Percentiles rank a stretch among this genome's conserved stretches.
These are phyloP conservation scores for Lagenaria siceraria DNA, from an alignment of 306 rosid species.

Conservation along the genomic window DNA sequence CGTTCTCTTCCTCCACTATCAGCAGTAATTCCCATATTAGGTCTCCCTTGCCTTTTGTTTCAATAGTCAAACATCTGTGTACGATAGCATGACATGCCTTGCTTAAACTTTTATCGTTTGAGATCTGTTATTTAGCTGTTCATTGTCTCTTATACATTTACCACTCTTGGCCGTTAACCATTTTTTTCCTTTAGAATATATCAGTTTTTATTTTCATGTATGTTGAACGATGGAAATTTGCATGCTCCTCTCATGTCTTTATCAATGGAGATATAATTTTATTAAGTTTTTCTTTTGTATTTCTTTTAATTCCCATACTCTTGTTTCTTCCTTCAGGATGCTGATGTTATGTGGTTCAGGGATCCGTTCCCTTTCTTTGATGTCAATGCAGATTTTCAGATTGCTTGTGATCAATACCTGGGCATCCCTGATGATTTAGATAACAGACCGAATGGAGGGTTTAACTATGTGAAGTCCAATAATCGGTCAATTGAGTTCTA, in stretches of 20 bases:
- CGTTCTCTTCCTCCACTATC: background rate
- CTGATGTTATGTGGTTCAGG: slow-evolving; percentile 96
- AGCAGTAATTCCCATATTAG: background rate
- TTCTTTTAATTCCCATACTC: slow-evolving; percentile 3
- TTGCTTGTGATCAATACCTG: slow-evolving; percentile 79
- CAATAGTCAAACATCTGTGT: background rate
- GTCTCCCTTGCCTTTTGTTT: background rate
- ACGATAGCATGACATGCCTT: background rate
- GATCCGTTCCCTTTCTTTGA: slow-evolving; percentile 75
- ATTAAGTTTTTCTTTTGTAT: background rate
- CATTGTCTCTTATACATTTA: background rate
- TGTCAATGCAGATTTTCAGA: slow-evolving; percentile 71
- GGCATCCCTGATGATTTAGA: slow-evolving; percentile 50
- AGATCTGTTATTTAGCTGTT: background rate
- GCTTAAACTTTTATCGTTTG: background rate
- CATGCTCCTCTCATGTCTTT: background rate
- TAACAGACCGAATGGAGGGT: slow-evolving; percentile 92
- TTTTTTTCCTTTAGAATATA: background rate
- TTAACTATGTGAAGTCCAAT: slow-evolving; percentile 73
- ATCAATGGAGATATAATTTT: background rate
- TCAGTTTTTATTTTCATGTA: background rate
- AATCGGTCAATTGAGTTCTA: slow-evolving; percentile 74
- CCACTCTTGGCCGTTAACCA: background rate
- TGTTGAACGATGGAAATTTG: background rate
- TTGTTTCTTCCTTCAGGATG: slow-evolving; percentile 53